Percentiles rank a stretch among this genome's conserved stretches.
phyloP scores from a whole-genome alignment of 306 rosid genomes.

The Ochetophila trinervis region DNA sequence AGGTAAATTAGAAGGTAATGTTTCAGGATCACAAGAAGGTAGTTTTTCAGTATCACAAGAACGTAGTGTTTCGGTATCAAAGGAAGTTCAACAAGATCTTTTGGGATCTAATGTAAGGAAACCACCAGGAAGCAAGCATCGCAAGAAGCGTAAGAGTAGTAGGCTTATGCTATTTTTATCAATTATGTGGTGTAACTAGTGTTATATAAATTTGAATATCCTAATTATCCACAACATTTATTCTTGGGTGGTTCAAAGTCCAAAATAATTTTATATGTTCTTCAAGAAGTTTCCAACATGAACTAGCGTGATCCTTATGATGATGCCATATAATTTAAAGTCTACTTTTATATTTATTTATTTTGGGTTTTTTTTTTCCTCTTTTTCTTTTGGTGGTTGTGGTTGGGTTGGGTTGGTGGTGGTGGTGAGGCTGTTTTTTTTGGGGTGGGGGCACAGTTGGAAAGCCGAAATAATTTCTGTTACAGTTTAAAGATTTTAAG shows the following conservation, averaged over 20 bases:
- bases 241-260: not conserved
- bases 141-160: slow-evolving; percentile 53
- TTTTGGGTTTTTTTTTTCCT: too few relatives aligned
- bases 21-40: slow-evolving; percentile 18
- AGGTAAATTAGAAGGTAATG: slow-evolving; percentile 51
- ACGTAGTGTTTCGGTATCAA: slow-evolving; percentile 24
- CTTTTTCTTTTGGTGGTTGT: too few relatives aligned
- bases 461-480: too few relatives aligned
- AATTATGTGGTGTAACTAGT: not conserved
- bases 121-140: slow-evolving; percentile 55
- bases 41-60: slow-evolving; percentile 30
- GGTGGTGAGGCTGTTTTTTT: too few relatives aligned
- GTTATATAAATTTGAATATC: not conserved
- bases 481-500: too few relatives aligned
- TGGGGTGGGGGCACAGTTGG: too few relatives aligned
- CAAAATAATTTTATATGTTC: too few relatives aligned
- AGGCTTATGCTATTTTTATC: slow-evolving; percentile 5
- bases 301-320: too few relatives aligned
- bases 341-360: too few relatives aligned
- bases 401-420: too few relatives aligned
- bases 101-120: slow-evolving; percentile 19
- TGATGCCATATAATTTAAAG: too few relatives aligned
- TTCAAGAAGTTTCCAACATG: too few relatives aligned
- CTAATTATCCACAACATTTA: not conserved
- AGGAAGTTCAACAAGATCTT: slow-evolving; percentile 22